These are phyloP conservation scores for Candida coleopterorum DNA, from an alignment of 805 yeast species.

Conservation along the genomic window DNA sequence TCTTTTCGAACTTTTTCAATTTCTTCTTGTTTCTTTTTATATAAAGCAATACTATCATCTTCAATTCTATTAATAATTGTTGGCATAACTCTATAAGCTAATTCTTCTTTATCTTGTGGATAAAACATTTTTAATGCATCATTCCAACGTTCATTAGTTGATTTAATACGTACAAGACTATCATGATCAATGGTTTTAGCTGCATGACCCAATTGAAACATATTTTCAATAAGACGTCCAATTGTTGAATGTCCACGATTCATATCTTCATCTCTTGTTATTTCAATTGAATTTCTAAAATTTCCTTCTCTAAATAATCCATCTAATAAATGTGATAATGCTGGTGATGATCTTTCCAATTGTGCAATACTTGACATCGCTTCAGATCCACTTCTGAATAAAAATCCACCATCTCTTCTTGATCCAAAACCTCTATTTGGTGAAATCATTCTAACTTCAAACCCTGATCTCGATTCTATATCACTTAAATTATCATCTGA, in stretches of 20 bases:
- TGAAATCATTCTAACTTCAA: slow-evolving; percentile 15
- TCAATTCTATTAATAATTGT: slow-evolving; percentile 44
- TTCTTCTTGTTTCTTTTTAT: slow-evolving; percentile 24
- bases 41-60: slow-evolving; percentile 42
- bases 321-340: slow-evolving; percentile 10
- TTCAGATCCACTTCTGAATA: slow-evolving; percentile 2
- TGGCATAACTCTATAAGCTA: slow-evolving; percentile 19
- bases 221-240: slow-evolving; percentile 22
- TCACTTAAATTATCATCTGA: slow-evolving; percentile 15
- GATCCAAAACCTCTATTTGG: slow-evolving; percentile 8
- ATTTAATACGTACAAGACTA: slow-evolving; percentile 22
- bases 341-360: slow-evolving; percentile 11
- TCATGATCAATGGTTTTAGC: background rate
- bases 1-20: slow-evolving; percentile 20
- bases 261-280: slow-evolving; percentile 10
- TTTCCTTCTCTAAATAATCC: slow-evolving; percentile 12
- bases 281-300: slow-evolving; percentile 21
- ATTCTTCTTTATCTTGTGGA: slow-evolving; percentile 29
- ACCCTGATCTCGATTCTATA: slow-evolving; percentile 16
- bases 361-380: slow-evolving; percentile 4
- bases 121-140: slow-evolving; percentile 51
- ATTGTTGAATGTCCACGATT: slow-evolving; percentile 12
- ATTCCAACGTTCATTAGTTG: slow-evolving; percentile 67
- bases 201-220: slow-evolving; percentile 13
- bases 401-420: slow-evolving; percentile 12